Evolutionary conservation across 2,329 filamentous ascomycete species (phyloP).

Genomic region (Paramyrothecium roridum): DNA sequence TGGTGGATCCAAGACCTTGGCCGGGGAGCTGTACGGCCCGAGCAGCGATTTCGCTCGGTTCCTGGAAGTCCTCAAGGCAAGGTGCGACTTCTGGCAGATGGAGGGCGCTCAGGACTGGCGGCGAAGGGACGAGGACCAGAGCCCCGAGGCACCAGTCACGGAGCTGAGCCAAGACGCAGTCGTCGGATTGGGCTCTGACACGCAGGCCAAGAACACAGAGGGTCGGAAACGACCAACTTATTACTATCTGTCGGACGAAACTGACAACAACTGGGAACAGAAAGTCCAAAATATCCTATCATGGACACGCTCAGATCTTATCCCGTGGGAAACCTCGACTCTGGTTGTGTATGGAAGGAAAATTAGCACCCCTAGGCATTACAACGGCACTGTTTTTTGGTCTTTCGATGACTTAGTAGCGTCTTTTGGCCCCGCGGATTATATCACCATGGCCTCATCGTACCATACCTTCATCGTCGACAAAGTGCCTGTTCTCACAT

Average conservation of each 20-base stretch:
- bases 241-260: slow-evolving; percentile 23
- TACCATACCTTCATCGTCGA: slow-evolving; percentile 78
- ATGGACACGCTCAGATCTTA: slow-evolving; percentile 11
- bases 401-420: slow-evolving; percentile 67
- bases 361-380: slow-evolving; percentile 55
- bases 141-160: slow-evolving; percentile 1
- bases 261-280: slow-evolving; percentile 24
- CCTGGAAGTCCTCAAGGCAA: slow-evolving; percentile 69
- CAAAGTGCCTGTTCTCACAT: slow-evolving; percentile 62
- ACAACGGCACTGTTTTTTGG: slow-evolving; percentile 59
- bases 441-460: slow-evolving; percentile 75
- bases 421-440: slow-evolving; percentile 74
- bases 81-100: slow-evolving; percentile 84
- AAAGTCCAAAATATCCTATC: slow-evolving; percentile 17
- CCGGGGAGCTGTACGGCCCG: slow-evolving; percentile 53
- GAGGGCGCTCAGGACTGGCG: slow-evolving; percentile 72
- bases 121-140: slow-evolving; percentile 42
- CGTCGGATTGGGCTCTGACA: not conserved
- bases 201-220: slow-evolving; percentile 10
- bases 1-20: slow-evolving; percentile 29
- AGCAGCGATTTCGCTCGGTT: slow-evolving; percentile 74
- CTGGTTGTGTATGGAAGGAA: slow-evolving; percentile 61
- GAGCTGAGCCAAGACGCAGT: not conserved
- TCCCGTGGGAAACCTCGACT: slow-evolving; percentile 39
- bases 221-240: slow-evolving; percentile 21